A percentile compares a stretch with the other conserved stretches of the same genome.
phyloP scores from a whole-genome alignment of 257 asterid genomes.

The Capsicum chinense region DNA sequence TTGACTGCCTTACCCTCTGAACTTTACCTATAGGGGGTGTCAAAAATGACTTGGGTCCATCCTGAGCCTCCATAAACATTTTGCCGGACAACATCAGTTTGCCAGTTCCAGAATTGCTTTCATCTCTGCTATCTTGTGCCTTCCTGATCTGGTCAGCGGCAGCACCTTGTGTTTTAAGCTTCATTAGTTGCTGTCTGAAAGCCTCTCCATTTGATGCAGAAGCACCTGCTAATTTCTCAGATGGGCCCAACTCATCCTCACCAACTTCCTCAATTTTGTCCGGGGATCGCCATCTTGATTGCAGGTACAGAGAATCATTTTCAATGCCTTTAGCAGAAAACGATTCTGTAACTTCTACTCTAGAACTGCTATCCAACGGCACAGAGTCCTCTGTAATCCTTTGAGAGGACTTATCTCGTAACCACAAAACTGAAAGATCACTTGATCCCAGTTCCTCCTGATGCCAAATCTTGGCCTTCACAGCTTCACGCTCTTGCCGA shows the following conservation, averaged over 20 bases:
- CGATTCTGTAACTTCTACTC: conserved; percentile 55
- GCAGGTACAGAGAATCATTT: conserved; percentile 47
- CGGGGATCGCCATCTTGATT: conserved; percentile 46
- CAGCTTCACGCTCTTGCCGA: conserved; percentile 33
- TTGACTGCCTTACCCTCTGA: conserved; percentile 71
- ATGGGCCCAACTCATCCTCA: conserved; percentile 41
- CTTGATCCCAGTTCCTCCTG: conserved; percentile 41
- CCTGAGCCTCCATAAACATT: conserved; percentile 51
- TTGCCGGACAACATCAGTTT: conserved; percentile 42
- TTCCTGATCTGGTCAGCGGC: conserved; percentile 53
- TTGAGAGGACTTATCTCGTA: conserved; percentile 40
- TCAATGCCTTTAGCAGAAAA: conserved; percentile 48
- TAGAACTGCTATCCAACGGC: conserved; percentile 46
- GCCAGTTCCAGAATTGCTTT: conserved; percentile 43
- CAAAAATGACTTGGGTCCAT: conserved; percentile 52
- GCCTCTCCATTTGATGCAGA: conserved; percentile 51
- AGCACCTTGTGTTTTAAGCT: conserved; percentile 46
- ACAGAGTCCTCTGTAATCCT: conserved; percentile 48
- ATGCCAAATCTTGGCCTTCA: conserved; percentile 42
- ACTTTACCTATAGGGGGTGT: conserved; percentile 56
- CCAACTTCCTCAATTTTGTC: conserved; percentile 43
- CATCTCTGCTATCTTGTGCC: conserved; percentile 46
- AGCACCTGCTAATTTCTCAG: conserved; percentile 42
- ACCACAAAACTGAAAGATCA: conserved; percentile 38
- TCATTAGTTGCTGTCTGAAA: conserved; percentile 53